Evolutionary conservation across 306 rosid species (phyloP).

Genomic region (Vicia villosa): DNA sequence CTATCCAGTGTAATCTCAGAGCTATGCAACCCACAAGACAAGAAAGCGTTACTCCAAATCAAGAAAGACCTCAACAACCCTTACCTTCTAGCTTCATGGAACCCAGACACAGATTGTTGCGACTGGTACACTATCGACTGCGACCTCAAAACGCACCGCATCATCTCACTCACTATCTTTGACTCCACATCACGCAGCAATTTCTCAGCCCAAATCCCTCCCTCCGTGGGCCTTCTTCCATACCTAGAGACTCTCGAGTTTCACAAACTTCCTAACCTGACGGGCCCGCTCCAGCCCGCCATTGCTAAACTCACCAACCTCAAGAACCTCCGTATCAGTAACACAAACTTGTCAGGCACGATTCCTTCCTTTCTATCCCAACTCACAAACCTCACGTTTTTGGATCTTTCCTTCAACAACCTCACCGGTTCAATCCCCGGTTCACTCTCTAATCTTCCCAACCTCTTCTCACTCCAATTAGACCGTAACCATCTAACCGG

Average conservation of each 20-base stretch:
- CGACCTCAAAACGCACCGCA: conserved; percentile 56
- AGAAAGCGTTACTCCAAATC: conserved; percentile 58
- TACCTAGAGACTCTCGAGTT: conserved; percentile 51
- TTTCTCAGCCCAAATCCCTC: conserved; percentile 62
- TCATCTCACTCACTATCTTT: conserved; percentile 51
- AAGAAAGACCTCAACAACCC: conserved; percentile 66
- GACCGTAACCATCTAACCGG: conserved; percentile 69
- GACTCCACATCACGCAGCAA: background rate
- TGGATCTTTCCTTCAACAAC: conserved; percentile 58
- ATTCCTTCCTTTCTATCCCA: conserved; percentile 55
- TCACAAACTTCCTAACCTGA: conserved; percentile 62
- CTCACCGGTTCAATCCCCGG: conserved; percentile 58
- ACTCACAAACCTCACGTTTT: conserved; percentile 46
- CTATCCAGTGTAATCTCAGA: conserved; percentile 38
- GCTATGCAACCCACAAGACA: conserved; percentile 65
- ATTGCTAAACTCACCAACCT: conserved; percentile 29
- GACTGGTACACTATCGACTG: conserved; percentile 58
- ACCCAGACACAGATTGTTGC: conserved; percentile 62
- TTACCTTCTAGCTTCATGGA: conserved; percentile 64
- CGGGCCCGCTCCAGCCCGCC: conserved; percentile 32
- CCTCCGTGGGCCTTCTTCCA: conserved; percentile 57
- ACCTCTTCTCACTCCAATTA: conserved; percentile 34
- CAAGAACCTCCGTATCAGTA: conserved; percentile 42
- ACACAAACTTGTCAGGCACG: conserved; percentile 62
- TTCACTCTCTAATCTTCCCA: conserved; percentile 49